Evolutionary conservation across 225 moss, liverwort and hornwort genomes (phyloP).

Genomic region (Bryum argenteum): DNA sequence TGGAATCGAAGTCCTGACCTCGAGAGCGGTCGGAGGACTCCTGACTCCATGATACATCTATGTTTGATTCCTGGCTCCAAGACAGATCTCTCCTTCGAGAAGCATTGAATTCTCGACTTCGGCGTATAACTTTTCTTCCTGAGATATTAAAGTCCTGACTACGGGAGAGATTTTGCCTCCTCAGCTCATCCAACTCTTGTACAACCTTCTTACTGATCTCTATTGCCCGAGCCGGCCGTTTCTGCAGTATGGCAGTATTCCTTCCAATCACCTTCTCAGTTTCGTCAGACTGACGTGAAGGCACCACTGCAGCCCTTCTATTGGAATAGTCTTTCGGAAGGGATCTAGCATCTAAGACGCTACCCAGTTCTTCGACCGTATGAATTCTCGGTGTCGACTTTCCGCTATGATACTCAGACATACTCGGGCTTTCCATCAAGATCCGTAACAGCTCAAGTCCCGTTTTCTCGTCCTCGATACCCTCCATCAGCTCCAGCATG

Average conservation of each 20-base stretch:
- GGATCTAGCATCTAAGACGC: slow-evolving; percentile 31
- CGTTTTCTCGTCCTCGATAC: slow-evolving; percentile 42
- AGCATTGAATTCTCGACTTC: slow-evolving; percentile 36
- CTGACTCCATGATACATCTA: slow-evolving; percentile 11
- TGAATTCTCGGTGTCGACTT: slow-evolving; percentile 38
- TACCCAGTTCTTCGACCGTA: slow-evolving; percentile 58
- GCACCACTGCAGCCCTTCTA: slow-evolving; percentile 28
- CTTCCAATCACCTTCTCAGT: slow-evolving; percentile 19
- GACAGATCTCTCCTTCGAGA: slow-evolving; percentile 24
- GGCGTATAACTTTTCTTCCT: slow-evolving; percentile 25
- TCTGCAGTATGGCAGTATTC: slow-evolving; percentile 35
- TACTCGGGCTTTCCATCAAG: slow-evolving; percentile 25
- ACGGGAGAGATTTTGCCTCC: slow-evolving; percentile 42
- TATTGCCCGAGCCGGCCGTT: slow-evolving; percentile 43
- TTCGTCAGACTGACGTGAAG: slow-evolving; percentile 12
- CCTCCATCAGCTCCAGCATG: slow-evolving; percentile 56
- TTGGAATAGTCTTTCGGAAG: slow-evolving; percentile 15
- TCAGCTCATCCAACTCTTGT: slow-evolving; percentile 38
- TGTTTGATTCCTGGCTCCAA: slow-evolving; percentile 27
- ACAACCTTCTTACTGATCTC: slow-evolving; percentile 43
- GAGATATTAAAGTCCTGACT: slow-evolving; percentile 30
- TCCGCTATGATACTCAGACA: slow-evolving; percentile 14
- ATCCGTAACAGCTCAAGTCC: slow-evolving; percentile 29
- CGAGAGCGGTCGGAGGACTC: slow-evolving; percentile 18
- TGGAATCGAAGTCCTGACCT: slow-evolving; percentile 22